These are phyloP conservation scores for Penicillium pancosmium DNA, from an alignment of 495 filamentous ascomycete species.

Conservation along the genomic window DNA sequence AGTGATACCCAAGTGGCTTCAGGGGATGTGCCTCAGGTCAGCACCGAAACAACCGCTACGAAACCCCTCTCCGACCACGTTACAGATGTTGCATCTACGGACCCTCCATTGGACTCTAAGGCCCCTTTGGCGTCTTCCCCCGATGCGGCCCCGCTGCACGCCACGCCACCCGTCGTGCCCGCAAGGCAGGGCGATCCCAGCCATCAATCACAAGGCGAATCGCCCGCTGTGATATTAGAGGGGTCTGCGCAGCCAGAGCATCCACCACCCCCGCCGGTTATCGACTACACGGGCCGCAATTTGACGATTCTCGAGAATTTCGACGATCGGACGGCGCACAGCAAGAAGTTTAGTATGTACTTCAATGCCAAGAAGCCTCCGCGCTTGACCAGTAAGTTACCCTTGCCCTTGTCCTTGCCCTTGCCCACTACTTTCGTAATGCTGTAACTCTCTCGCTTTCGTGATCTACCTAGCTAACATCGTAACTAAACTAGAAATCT, in stretches of 20 bases:
- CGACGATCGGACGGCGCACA: slow-evolving; percentile 54
- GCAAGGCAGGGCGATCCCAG: slow-evolving; percentile 16
- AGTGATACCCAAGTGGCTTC: slow-evolving; percentile 13
- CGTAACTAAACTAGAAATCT: slow-evolving; percentile 38
- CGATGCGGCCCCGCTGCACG: slow-evolving; percentile 16
- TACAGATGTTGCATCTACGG: slow-evolving; percentile 6
- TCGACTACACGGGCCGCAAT: slow-evolving; percentile 54
- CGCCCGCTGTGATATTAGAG: slow-evolving; percentile 16
- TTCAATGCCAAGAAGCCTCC: slow-evolving; percentile 56
- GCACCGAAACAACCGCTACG: slow-evolving; percentile 4
- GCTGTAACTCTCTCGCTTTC: neutral
- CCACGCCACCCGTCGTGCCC: slow-evolving; percentile 25
- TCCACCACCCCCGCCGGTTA: slow-evolving; percentile 40
- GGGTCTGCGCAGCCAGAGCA: slow-evolving; percentile 22
- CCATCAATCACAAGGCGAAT: slow-evolving; percentile 10
- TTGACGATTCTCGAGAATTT: slow-evolving; percentile 59
- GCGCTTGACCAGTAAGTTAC: slow-evolving; percentile 49
- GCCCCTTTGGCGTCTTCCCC: slow-evolving; percentile 15
- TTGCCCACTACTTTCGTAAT: neutral
- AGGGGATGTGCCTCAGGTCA: slow-evolving; percentile 13
- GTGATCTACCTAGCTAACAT: neutral
- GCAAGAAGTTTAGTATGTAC: slow-evolving; percentile 52
- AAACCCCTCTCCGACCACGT: slow-evolving; percentile 5
- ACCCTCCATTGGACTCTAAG: slow-evolving; percentile 14
- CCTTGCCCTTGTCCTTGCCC: neutral